phyloP scores from a whole-genome alignment of 768 basidiomycete species.

The Serendipita indica region DNA sequence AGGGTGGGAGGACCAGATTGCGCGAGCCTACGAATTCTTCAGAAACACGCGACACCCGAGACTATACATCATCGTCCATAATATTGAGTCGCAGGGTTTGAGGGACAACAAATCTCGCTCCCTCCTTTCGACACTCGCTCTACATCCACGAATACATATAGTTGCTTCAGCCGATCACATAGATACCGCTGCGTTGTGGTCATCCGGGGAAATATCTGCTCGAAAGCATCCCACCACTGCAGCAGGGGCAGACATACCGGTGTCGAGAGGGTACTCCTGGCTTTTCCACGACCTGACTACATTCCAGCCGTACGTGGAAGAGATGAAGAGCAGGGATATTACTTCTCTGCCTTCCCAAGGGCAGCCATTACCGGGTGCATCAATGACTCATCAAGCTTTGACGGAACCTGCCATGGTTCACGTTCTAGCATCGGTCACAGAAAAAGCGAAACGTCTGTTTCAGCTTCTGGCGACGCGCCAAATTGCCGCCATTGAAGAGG shows the following conservation, averaged over 20 bases:
- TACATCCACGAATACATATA: conserved; percentile 63
- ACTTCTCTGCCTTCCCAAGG: conserved; percentile 43
- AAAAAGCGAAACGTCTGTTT: conserved; percentile 76
- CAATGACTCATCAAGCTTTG: conserved; percentile 25
- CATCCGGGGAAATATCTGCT: conserved; percentile 41
- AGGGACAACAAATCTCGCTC: conserved; percentile 49
- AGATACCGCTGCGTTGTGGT: conserved; percentile 72
- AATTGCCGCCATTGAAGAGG: conserved; percentile 40
- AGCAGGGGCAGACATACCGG: conserved; percentile 13
- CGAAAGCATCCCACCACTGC: conserved; percentile 28
- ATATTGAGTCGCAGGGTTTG: conserved; percentile 64
- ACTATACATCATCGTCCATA: conserved; percentile 75
- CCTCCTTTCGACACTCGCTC: conserved; percentile 55
- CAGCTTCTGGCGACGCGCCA: conserved; percentile 52
- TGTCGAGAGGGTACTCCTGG: conserved; percentile 27
- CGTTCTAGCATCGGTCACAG: conserved; percentile 74
- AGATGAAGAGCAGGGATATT: conserved; percentile 54
- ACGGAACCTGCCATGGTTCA: conserved; percentile 67
- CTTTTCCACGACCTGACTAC: conserved; percentile 88
- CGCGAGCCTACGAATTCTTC: conserved; percentile 52
- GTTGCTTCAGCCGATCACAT: conserved; percentile 79
- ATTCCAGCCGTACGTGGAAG: conserved; percentile 49
- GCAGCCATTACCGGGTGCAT: background rate
- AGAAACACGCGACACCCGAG: conserved; percentile 26
- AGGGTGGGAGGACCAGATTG: conserved; percentile 45